Percentiles rank a stretch among this genome's conserved stretches.
Conservation (phyloP, 768 basidiomycete genomes). For the Tylopilus felleus region DNA sequence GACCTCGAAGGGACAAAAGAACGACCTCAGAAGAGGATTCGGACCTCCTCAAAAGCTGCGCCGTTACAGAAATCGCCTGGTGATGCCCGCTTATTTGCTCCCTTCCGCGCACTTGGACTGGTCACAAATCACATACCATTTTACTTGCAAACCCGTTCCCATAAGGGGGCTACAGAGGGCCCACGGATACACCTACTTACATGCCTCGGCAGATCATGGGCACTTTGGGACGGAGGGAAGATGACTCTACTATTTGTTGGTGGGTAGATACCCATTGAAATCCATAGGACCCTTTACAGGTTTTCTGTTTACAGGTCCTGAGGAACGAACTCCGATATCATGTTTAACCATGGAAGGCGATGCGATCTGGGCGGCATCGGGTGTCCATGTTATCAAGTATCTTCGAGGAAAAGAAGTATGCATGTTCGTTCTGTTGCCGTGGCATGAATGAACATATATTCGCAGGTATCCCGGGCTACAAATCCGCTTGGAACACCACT, state of each 20-base stretch:
- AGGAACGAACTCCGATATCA: constrained; percentile 67
- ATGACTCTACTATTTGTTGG: constrained; percentile 93
- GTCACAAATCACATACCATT: constrained; percentile 91
- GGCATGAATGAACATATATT: constrained; percentile 5
- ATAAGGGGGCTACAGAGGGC: constrained; percentile 81
- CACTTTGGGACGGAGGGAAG: constrained; percentile 93
- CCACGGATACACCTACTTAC: constrained; percentile 83
- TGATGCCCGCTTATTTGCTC: constrained; percentile 66
- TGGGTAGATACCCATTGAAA: constrained; percentile 37
- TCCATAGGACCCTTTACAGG: not conserved
- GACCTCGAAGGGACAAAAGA: constrained; percentile 13
- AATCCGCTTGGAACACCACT: constrained; percentile 65
- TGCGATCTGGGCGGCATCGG: constrained; percentile 78
- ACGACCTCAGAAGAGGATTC: constrained; percentile 27
- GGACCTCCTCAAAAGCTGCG: constrained; percentile 8
- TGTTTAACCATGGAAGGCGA: constrained; percentile 81
- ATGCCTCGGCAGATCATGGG: constrained; percentile 87
- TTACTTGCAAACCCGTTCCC: constrained; percentile 77
- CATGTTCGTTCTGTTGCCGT: not conserved
- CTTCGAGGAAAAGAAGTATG: constrained; percentile 82
- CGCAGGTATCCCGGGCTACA: constrained; percentile 48
- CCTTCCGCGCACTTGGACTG: constrained; percentile 93
- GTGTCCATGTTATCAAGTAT: constrained; percentile 69
- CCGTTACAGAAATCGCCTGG: constrained; percentile 5
- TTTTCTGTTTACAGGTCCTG: constrained; percentile 60